Conservation (phyloP, 805 yeast species). For the Saturnispora gosingensis region DNA sequence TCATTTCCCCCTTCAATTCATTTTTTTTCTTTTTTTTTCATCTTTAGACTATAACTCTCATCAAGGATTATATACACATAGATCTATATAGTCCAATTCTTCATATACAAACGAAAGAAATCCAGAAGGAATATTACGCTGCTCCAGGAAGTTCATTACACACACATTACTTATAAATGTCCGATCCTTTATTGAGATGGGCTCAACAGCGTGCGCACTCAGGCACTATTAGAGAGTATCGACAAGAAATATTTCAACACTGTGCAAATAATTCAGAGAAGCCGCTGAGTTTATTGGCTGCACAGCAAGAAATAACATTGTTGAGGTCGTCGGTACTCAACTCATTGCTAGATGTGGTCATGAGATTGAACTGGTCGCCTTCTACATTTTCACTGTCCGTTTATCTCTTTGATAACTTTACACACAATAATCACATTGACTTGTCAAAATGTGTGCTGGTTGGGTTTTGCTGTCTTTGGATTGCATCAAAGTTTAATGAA, state of each 20-base stretch:
- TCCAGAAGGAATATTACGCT: background rate
- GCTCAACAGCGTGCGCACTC: conserved; percentile 25
- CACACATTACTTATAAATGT: background rate
- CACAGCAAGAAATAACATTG: conserved; percentile 11
- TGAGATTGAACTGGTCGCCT: conserved; percentile 23
- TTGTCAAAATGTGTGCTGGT: conserved; percentile 30
- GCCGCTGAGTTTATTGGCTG: conserved; percentile 13
- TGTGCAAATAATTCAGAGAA: conserved; percentile 25
- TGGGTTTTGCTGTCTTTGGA: conserved; percentile 39
- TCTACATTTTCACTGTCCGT: conserved; percentile 32
- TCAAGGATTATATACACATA: background rate
- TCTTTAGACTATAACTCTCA: conserved; percentile 14
- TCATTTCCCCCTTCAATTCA: background rate
- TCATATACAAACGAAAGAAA: background rate
- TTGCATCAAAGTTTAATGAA: conserved; percentile 37
- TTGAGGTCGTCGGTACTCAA: conserved; percentile 22
- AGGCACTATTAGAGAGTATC: conserved; percentile 21
- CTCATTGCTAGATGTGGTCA: conserved; percentile 25
- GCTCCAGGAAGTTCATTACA: background rate
- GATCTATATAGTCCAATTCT: too few relatives aligned
- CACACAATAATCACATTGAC: conserved; percentile 27
- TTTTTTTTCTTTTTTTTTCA: background rate
- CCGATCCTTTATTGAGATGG: conserved; percentile 2
- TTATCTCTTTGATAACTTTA: conserved; percentile 32
- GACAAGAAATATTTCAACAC: conserved; percentile 22